These are phyloP conservation scores for Peterozyma toletana DNA, from an alignment of 805 yeast genomes.

Conservation along the genomic window DNA sequence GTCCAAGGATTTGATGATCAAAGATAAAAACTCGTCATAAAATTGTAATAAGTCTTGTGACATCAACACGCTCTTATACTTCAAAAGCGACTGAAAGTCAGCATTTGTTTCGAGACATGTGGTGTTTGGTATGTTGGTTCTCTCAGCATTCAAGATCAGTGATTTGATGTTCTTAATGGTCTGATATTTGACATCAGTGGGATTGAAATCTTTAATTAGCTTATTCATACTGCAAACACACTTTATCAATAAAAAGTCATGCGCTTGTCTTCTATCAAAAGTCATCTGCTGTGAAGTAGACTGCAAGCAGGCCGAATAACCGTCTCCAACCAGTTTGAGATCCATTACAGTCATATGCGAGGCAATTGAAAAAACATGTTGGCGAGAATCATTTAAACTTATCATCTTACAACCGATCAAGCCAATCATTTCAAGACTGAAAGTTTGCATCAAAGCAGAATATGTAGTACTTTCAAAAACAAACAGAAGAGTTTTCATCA, in stretches of 20 bases:
- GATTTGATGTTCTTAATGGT: no score
- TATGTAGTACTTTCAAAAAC: conserved; percentile 31
- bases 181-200: background rate
- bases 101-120: background rate
- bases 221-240: background rate
- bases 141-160: no score
- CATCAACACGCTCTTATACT: conserved; percentile 18
- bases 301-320: conserved; percentile 7
- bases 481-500: conserved; percentile 35
- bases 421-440: conserved; percentile 56
- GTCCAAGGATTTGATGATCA: conserved; percentile 40
- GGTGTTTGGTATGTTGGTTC: no score
- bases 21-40: conserved; percentile 46
- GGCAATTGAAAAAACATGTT: conserved; percentile 4
- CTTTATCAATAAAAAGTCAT: conserved; percentile 8
- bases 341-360: conserved; percentile 3
- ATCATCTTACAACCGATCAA: conserved; percentile 45
- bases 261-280: background rate
- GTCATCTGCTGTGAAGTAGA: conserved; percentile 7
- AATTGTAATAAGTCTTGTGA: conserved; percentile 25
- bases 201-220: background rate
- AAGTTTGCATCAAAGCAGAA: conserved; percentile 36
- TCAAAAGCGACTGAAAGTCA: background rate
- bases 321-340: conserved; percentile 6
- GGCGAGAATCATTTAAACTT: conserved; percentile 19